Conservation (phyloP, 306 rosid species). For the Rosa rugosa region DNA sequence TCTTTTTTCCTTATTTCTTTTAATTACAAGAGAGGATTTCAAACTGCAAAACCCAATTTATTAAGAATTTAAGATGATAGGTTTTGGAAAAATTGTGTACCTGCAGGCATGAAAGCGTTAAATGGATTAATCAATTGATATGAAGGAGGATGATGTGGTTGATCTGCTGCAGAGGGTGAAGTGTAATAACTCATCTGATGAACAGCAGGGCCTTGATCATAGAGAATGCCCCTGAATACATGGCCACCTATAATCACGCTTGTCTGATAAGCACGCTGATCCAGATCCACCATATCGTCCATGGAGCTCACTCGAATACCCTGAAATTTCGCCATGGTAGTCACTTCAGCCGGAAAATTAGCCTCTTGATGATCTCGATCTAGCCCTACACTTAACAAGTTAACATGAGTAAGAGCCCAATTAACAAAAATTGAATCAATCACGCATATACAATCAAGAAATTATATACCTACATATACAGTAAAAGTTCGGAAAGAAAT, state of each 20-base stretch:
- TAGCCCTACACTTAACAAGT: constrained; percentile 27
- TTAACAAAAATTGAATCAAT: background rate
- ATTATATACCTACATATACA: background rate
- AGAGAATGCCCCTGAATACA: constrained; percentile 56
- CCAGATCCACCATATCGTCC: constrained; percentile 30
- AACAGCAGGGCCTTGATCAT: constrained; percentile 63
- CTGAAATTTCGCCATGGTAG: constrained; percentile 41
- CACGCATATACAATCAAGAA: background rate
- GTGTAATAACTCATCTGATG: constrained; percentile 17
- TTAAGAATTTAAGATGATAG: background rate
- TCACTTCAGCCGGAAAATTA: constrained; percentile 51
- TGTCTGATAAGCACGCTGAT: constrained; percentile 61
- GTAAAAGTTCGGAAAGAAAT: background rate
- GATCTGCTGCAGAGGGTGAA: constrained; percentile 14
- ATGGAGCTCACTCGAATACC: constrained; percentile 49
- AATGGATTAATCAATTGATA: constrained; percentile 17
- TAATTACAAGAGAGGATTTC: background rate
- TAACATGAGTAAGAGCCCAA: background rate
- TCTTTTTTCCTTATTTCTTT: background rate
- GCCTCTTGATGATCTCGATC: constrained; percentile 10
- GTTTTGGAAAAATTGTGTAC: constrained; percentile 45
- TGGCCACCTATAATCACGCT: constrained; percentile 62
- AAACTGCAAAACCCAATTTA: background rate
- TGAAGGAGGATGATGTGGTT: constrained; percentile 22
- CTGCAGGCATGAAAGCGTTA: constrained; percentile 35